phyloP scores from a whole-genome alignment of 345 rosid genomes.

The Aethionema arabicum region DNA sequence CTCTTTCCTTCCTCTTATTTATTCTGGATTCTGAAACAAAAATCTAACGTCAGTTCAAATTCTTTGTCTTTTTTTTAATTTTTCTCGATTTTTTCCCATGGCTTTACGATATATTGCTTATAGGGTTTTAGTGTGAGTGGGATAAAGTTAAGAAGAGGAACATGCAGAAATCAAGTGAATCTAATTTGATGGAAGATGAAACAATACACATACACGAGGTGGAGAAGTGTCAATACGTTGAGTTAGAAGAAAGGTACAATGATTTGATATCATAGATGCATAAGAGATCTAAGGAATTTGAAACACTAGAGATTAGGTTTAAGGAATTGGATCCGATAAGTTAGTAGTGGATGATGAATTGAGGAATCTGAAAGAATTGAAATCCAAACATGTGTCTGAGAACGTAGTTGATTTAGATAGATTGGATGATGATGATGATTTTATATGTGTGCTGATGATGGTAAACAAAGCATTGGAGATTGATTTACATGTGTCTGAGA shows the following conservation, averaged over 20 bases:
- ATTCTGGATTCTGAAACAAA: too few relatives aligned
- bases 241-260: constrained; percentile 34
- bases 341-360: constrained; percentile 21
- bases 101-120: neutral
- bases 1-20: too few relatives aligned
- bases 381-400: neutral
- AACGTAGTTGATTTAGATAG: constrained; percentile 36
- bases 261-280: constrained; percentile 47
- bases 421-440: constrained; percentile 38
- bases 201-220: constrained; percentile 3
- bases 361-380: constrained; percentile 21
- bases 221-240: constrained; percentile 25
- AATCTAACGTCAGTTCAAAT: too few relatives aligned
- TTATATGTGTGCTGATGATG: constrained; percentile 43
- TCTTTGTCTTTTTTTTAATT: too few relatives aligned
- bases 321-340: constrained; percentile 42
- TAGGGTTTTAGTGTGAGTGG: neutral
- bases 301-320: constrained; percentile 26
- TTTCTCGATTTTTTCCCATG: too few relatives aligned
- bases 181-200: constrained; percentile 5
- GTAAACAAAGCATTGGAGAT: constrained; percentile 46
- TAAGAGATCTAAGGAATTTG: constrained; percentile 37
- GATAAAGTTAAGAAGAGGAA: neutral
- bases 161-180: neutral
- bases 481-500: constrained; percentile 54